A percentile compares a stretch with the other conserved stretches of the same genome.
These are phyloP conservation scores for Eudorina sp. DNA, from an alignment of 139 green algal species.

Conservation along the genomic window DNA sequence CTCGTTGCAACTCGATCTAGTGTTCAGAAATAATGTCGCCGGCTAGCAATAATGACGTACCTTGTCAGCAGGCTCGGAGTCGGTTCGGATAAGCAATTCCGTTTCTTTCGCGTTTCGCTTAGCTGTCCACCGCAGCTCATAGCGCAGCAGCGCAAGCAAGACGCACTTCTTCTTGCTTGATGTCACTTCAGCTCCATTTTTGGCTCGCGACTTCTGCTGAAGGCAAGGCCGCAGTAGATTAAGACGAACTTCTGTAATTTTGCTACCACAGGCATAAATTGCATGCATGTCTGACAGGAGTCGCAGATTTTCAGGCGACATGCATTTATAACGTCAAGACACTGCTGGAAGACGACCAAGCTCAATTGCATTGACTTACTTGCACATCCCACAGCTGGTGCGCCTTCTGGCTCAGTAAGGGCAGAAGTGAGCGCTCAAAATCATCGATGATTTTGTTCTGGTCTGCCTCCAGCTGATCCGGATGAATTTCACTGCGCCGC, in stretches of 20 bases:
- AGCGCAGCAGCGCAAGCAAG: conserved; percentile 25
- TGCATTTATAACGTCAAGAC: too few relatives aligned
- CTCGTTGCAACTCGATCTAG: too few relatives aligned
- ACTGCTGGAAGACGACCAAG: too few relatives aligned
- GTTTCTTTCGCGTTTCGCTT: conserved; percentile 31
- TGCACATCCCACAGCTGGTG: too few relatives aligned
- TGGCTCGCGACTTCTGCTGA: neutral
- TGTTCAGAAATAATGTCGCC: too few relatives aligned
- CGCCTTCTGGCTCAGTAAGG: too few relatives aligned
- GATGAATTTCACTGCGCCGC: neutral
- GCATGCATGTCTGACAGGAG: too few relatives aligned
- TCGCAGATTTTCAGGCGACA: too few relatives aligned
- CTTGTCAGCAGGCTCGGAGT: conserved; percentile 38
- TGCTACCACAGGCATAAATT: too few relatives aligned
- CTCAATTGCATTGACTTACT: too few relatives aligned
- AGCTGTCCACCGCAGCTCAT: conserved; percentile 46
- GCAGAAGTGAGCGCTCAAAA: neutral
- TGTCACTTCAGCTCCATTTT: neutral
- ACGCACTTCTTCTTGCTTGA: conserved; percentile 23
- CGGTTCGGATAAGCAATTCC: conserved; percentile 42
- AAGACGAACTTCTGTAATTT: neutral
- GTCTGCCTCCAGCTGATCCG: neutral
- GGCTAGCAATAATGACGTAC: too few relatives aligned
- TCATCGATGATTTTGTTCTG: neutral
- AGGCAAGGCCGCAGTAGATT: neutral